phyloP scores from a whole-genome alignment of 1,284 basidiomycete species.

The Agroathelia rolfsii region DNA sequence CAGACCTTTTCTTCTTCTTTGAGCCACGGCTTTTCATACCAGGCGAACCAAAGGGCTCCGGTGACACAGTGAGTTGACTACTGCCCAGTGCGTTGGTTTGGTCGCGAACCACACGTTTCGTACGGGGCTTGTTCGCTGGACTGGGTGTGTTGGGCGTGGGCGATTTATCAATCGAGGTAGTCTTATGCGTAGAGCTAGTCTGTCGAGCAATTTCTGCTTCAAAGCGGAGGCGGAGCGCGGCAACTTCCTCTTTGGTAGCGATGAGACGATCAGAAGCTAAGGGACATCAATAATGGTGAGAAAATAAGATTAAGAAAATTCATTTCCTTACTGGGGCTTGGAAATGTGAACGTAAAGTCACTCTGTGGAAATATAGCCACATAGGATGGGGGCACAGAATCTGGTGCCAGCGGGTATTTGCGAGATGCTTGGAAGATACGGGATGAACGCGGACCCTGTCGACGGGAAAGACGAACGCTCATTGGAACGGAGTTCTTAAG shows the following conservation, averaged over 20 bases:
- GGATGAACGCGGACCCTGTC: constrained; percentile 32
- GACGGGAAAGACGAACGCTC: constrained; percentile 21
- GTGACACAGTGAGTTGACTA: too few species aligned
- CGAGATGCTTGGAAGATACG: constrained; percentile 27
- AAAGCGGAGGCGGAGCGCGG: constrained; percentile 52
- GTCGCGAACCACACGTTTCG: too few species aligned
- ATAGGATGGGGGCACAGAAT: constrained; percentile 20
- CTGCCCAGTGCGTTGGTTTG: too few species aligned
- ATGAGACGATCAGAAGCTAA: constrained; percentile 61
- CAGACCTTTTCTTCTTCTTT: constrained; percentile 86
- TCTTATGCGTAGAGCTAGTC: constrained; percentile 45
- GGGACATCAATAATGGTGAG: constrained; percentile 11
- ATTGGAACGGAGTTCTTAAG: constrained; percentile 14
- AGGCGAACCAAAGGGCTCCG: too few species aligned
- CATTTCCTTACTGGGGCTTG: constrained; percentile 61
- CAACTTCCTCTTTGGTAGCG: constrained; percentile 57
- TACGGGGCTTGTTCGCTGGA: too few species aligned
- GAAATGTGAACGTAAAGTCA: constrained; percentile 50
- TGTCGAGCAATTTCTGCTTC: constrained; percentile 62
- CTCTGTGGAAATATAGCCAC: constrained; percentile 33
- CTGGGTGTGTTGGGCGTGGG: too few species aligned
- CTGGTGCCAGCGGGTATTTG: constrained; percentile 25
- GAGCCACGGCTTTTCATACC: too few species aligned
- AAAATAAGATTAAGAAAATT: too few species aligned
- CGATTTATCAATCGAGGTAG: constrained; percentile 32